These are phyloP conservation scores for Aphanocladium album DNA, from an alignment of 2,329 filamentous ascomycete genomes.

Conservation along the genomic window DNA sequence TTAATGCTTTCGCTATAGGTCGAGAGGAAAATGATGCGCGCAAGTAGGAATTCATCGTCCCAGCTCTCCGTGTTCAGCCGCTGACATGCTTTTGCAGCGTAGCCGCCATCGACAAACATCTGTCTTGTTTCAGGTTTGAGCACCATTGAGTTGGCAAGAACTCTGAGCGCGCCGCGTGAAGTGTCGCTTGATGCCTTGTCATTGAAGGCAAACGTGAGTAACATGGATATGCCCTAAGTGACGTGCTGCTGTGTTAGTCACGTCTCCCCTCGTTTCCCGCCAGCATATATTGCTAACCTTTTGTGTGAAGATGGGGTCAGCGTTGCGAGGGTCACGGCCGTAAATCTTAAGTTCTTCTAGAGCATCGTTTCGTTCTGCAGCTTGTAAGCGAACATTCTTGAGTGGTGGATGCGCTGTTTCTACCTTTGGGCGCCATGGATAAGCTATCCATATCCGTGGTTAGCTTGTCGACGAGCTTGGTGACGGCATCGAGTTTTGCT, in stretches of 20 bases:
- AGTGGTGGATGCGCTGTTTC: conserved; percentile 22
- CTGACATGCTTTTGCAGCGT: conserved; percentile 59
- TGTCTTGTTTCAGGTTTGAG: conserved; percentile 43
- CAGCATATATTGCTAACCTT: conserved; percentile 46
- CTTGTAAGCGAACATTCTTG: conserved; percentile 17
- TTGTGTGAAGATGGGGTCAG: conserved; percentile 80
- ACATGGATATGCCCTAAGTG: conserved; percentile 64
- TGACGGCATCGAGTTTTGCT: conserved; percentile 68
- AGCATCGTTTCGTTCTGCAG: conserved; percentile 55
- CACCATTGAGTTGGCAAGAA: conserved; percentile 71
- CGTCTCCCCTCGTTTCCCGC: neutral
- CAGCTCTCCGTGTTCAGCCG: conserved; percentile 66
- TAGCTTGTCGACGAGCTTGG: conserved; percentile 57
- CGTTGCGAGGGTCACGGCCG: conserved; percentile 63
- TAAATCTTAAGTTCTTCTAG: conserved; percentile 64
- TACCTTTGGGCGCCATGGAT: conserved; percentile 56
- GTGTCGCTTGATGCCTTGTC: conserved; percentile 42
- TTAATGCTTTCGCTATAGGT: conserved; percentile 45
- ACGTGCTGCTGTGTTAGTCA: conserved; percentile 9
- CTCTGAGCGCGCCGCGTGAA: conserved; percentile 72
- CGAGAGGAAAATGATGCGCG: conserved; percentile 40
- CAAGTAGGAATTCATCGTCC: conserved; percentile 79
- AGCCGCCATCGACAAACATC: conserved; percentile 39
- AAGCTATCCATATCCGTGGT: conserved; percentile 56
- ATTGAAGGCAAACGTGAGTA: conserved; percentile 70